Conservation (phyloP, 768 basidiomycete species). For the Boletellus ananas region DNA sequence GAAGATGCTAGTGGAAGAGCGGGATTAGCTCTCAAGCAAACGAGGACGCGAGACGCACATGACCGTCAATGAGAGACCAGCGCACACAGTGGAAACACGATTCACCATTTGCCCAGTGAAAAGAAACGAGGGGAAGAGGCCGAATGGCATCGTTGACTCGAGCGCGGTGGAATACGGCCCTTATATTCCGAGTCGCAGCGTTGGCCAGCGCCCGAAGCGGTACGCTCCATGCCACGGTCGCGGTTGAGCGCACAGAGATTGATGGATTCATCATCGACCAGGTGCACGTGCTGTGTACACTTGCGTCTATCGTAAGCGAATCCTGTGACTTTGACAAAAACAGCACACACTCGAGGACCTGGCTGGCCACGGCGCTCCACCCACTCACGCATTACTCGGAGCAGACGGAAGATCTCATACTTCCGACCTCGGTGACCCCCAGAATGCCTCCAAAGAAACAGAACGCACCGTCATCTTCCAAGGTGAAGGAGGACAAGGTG, state of each 20-base stretch:
- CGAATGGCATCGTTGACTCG: slow-evolving; percentile 4
- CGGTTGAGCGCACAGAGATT: neutral
- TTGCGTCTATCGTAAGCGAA: too few relatives aligned
- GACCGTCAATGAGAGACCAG: slow-evolving; percentile 10
- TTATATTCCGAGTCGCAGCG: slow-evolving; percentile 4
- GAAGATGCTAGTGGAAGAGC: slow-evolving; percentile 10
- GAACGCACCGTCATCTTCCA: slow-evolving; percentile 52
- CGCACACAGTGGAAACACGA: slow-evolving; percentile 4
- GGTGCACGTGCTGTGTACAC: too few relatives aligned
- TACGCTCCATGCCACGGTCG: neutral
- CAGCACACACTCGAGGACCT: too few relatives aligned
- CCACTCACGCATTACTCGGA: neutral
- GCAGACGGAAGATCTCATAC: too few relatives aligned
- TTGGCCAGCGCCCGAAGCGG: neutral
- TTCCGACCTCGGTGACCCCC: neutral
- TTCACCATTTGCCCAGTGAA: slow-evolving; percentile 7
- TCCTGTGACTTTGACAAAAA: too few relatives aligned
- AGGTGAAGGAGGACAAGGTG: slow-evolving; percentile 82
- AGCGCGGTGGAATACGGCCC: neutral
- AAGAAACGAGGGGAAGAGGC: neutral
- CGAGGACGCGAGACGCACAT: slow-evolving; percentile 5
- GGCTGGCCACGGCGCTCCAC: neutral
- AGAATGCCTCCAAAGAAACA: slow-evolving; percentile 83
- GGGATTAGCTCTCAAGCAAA: neutral
- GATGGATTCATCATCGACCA: neutral